Evolutionary conservation across 1,284 basidiomycete genomes (phyloP).

Genomic region (Papiliotrema flavescens): DNA sequence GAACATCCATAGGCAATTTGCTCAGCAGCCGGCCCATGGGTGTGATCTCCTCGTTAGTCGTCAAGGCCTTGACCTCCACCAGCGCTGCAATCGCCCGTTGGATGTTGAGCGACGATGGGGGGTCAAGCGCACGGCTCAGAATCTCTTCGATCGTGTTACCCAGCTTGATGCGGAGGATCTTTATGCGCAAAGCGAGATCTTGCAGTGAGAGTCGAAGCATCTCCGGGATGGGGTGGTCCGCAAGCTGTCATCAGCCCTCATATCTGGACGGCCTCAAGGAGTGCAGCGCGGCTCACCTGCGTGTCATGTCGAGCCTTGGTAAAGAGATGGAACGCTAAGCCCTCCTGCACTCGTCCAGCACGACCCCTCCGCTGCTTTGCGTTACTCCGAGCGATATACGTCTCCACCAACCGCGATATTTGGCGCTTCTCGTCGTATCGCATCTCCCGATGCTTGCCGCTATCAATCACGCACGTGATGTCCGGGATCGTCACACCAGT

Average conservation of each 20-base stretch:
- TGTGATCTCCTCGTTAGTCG: constrained; percentile 84
- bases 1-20: constrained; percentile 90
- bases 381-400: constrained; percentile 89
- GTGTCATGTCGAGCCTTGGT: constrained; percentile 82
- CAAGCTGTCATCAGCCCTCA: constrained; percentile 58
- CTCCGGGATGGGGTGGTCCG: constrained; percentile 89
- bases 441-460: constrained; percentile 90
- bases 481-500: constrained; percentile 98
- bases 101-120: constrained; percentile 80
- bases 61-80: constrained; percentile 82
- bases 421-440: constrained; percentile 97
- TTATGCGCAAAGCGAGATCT: constrained; percentile 91
- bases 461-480: constrained; percentile 95
- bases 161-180: constrained; percentile 90
- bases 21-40: constrained; percentile 88
- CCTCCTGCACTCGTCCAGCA: constrained; percentile 85
- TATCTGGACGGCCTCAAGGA: not conserved
- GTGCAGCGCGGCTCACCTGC: constrained; percentile 35
- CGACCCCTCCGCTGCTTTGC: constrained; percentile 88
- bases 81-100: constrained; percentile 86
- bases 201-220: constrained; percentile 93
- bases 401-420: constrained; percentile 86
- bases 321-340: constrained; percentile 94
- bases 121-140: constrained; percentile 81
- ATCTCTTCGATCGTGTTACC: constrained; percentile 88